These are phyloP conservation scores for Dactylellina parvicollis DNA, from an alignment of 2,329 filamentous ascomycete genomes.

Conservation along the genomic window DNA sequence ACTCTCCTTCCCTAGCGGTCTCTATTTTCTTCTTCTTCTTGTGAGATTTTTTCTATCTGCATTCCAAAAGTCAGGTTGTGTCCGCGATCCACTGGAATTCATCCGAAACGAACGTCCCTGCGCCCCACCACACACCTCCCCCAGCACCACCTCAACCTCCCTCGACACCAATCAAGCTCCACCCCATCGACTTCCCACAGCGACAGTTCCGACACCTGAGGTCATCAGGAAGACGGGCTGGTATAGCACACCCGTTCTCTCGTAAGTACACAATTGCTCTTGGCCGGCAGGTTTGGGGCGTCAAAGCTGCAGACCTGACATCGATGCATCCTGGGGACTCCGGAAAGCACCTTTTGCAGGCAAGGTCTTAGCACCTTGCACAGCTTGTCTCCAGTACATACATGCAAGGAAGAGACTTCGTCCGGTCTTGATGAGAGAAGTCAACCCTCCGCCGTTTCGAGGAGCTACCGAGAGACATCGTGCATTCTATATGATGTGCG, in stretches of 20 bases:
- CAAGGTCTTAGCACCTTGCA: slow-evolving; percentile 16
- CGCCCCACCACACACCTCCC: slow-evolving; percentile 20
- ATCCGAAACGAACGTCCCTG: slow-evolving; percentile 48
- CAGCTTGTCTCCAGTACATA: background rate
- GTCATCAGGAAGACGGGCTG: background rate
- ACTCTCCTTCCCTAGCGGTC: slow-evolving; percentile 7
- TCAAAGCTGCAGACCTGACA: background rate
- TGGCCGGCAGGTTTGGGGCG: background rate
- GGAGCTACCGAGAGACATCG: slow-evolving; percentile 3
- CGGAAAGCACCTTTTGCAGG: slow-evolving; percentile 9
- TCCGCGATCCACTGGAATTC: slow-evolving; percentile 22
- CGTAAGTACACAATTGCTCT: slow-evolving; percentile 19
- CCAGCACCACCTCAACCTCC: background rate
- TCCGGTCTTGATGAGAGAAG: background rate
- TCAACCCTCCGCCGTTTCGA: slow-evolving; percentile 12
- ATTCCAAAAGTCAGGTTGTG: slow-evolving; percentile 1
- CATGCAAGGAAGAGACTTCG: slow-evolving; percentile 9
- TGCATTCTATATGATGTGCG: background rate
- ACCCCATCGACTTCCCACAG: background rate
- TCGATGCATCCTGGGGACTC: slow-evolving; percentile 7
- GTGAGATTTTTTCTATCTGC: background rate
- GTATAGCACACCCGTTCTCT: background rate
- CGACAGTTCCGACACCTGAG: background rate
- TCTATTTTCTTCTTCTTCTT: background rate
- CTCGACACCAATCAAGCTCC: slow-evolving; percentile 25